Base-by-base conservation (phyloP, 768 basidiomycete genomes). In the Panellus pusillus region DNA sequence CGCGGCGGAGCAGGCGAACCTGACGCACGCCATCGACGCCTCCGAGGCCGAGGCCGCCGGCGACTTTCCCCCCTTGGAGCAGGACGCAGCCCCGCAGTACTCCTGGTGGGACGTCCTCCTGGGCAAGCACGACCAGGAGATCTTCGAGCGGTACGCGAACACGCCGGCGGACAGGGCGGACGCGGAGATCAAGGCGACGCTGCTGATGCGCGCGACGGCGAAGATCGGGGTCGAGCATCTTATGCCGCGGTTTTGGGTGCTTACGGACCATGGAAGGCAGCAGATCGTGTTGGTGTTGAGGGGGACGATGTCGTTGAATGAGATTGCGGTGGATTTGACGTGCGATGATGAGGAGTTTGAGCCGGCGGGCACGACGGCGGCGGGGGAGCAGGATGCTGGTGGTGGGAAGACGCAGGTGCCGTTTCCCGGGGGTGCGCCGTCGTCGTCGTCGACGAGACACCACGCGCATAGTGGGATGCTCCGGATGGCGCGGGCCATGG, bases 241-340 rank as follows among this genome's bases (percentile, higher is more conserved):
- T 56, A 87, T 91, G 84, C 91, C 91, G 3, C 77, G 89, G 32
- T 93, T 87, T 66, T 93, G 91, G 90, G 85, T 92, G 4, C 74
- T 93, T 17, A 91, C 89, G 0, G 91, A 93, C 65, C 87, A 93
- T 63, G 77, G 77, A 41, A 77, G 91, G 36, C 72, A 71, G 5
- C 86, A 92, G 65, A 79, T 93, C 44, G 87, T 92, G 9, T 79
- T 93, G 20, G 87, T 92, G 14, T 72, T 89, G 42, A 74, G 87
- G 71, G 85, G 91, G 12, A 93, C 91, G 2, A 89, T 92, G 89
- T 88, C 87, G 3, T 73, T 93, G 39, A 93, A 93, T 61, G 91
- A 93, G 68, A 80, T 93, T 5, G 91, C 90, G 14, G 89, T 89
- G 9, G 90, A 93, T 70, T 75, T 93, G 44, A 89, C 90, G 0